Evolutionary conservation across 768 basidiomycete genomes (phyloP).

Genomic region (Calocybe indica): DNA sequence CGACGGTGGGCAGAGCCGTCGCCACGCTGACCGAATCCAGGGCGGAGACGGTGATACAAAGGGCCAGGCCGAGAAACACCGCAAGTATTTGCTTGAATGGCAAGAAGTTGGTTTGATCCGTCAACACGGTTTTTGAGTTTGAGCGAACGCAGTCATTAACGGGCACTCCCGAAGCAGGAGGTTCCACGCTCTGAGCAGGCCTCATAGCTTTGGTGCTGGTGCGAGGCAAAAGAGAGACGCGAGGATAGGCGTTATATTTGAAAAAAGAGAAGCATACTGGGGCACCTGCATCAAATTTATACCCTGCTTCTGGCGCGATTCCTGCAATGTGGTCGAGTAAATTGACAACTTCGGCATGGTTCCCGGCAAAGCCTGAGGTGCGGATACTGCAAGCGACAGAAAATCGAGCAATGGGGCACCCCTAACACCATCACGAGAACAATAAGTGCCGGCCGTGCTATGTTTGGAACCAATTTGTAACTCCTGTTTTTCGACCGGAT

Average conservation of each 20-base stretch:
- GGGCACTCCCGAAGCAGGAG: not conserved
- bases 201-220: not conserved
- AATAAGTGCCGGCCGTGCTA: no score
- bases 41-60: slow-evolving; percentile 56
- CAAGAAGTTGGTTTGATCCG: slow-evolving; percentile 74
- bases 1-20: slow-evolving; percentile 69
- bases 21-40: slow-evolving; percentile 72
- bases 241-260: not conserved
- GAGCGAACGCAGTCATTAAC: not conserved
- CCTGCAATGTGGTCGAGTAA: no score
- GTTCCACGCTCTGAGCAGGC: not conserved
- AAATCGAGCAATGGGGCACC: no score
- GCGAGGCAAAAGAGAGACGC: not conserved
- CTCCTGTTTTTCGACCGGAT: no score
- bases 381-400: no score
- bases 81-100: slow-evolving; percentile 58
- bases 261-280: not conserved
- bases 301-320: no score
- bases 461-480: no score
- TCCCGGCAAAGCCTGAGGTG: no score
- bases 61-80: slow-evolving; percentile 54
- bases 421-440: no score
- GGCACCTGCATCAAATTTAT: no score
- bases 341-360: no score
- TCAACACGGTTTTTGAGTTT: slow-evolving; percentile 23